phyloP scores from a whole-genome alignment of 352 stramenopile species.

The Albugo laibachii region DNA sequence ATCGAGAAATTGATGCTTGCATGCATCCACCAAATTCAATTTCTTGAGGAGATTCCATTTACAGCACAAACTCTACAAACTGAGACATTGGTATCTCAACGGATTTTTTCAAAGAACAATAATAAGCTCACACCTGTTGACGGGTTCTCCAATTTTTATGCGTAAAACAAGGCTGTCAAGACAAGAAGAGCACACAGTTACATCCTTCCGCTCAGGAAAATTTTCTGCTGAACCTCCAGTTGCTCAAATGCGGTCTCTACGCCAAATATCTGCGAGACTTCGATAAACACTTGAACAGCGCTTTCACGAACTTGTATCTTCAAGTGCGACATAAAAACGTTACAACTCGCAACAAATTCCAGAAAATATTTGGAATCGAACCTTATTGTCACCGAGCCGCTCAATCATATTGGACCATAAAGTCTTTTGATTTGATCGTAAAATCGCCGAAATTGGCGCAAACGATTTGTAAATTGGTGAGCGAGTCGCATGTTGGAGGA shows the following conservation, averaged over 20 bases:
- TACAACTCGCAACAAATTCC: neutral
- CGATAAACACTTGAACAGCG: conserved; percentile 47
- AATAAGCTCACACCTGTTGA: conserved; percentile 26
- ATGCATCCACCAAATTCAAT: conserved; percentile 20
- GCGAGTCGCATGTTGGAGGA: conserved; percentile 1
- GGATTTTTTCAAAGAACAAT: neutral
- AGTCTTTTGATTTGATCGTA: conserved; percentile 27
- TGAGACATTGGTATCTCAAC: neutral
- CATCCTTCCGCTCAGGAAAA: neutral
- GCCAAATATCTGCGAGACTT: conserved; percentile 42
- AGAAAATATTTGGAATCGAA: conserved; percentile 1
- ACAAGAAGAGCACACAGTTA: neutral
- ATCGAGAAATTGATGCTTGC: conserved; percentile 34
- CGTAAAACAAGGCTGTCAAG: conserved; percentile 13
- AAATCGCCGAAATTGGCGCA: no score
- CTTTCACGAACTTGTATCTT: conserved; percentile 35
- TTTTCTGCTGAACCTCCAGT: conserved; percentile 11
- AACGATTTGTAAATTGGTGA: no score
- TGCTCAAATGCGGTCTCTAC: conserved; percentile 32
- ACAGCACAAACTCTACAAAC: conserved; percentile 30
- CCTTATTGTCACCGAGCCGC: conserved; percentile 61
- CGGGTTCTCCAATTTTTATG: conserved; percentile 77
- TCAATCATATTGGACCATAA: conserved; percentile 53
- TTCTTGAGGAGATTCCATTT: conserved; percentile 39
- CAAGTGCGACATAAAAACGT: neutral